Evolutionary conservation across 2,329 filamentous ascomycete genomes (phyloP).

Genomic region (Phialocephala subalpina): DNA sequence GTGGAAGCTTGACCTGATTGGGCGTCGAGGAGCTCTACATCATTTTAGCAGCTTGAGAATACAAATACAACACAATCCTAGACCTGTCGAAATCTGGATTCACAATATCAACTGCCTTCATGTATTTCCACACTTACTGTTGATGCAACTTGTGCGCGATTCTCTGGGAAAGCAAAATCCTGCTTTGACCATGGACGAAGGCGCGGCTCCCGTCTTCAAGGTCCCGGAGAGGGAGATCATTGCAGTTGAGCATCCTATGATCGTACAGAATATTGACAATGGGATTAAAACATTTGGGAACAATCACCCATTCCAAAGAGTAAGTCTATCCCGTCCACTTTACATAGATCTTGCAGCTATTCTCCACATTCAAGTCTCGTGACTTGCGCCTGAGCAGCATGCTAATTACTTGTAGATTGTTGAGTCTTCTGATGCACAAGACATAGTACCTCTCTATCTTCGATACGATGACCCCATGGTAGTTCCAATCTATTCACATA

Average conservation of each 20-base stretch:
- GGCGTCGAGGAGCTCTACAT: not conserved
- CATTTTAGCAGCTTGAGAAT: not conserved
- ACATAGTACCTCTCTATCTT: slow-evolving; percentile 73
- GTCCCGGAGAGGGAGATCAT: slow-evolving; percentile 62
- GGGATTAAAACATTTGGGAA: slow-evolving; percentile 67
- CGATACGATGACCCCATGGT: slow-evolving; percentile 82
- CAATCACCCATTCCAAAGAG: slow-evolving; percentile 39
- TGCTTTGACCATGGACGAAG: not conserved
- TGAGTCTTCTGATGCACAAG: slow-evolving; percentile 52
- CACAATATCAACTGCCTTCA: not conserved
- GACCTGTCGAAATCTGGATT: not conserved
- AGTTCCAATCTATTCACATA: slow-evolving; percentile 80
- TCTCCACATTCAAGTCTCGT: slow-evolving; percentile 28
- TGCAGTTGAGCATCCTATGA: slow-evolving; percentile 72
- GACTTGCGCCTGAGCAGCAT: slow-evolving; percentile 12
- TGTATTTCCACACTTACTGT: not conserved
- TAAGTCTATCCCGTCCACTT: slow-evolving; percentile 36
- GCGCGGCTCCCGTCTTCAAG: slow-evolving; percentile 42
- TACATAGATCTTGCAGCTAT: not conserved
- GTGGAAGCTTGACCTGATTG: slow-evolving; percentile 5
- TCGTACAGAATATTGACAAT: slow-evolving; percentile 70
- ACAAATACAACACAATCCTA: too few relatives aligned
- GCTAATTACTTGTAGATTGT: slow-evolving; percentile 49
- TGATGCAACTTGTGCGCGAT: not conserved
- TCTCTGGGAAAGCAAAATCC: not conserved